Evolutionary conservation across 305 asterid genomes (phyloP), one percentile per base, ranked within the genome.

Genomic region (Solanum aculeatissimum): DNA sequence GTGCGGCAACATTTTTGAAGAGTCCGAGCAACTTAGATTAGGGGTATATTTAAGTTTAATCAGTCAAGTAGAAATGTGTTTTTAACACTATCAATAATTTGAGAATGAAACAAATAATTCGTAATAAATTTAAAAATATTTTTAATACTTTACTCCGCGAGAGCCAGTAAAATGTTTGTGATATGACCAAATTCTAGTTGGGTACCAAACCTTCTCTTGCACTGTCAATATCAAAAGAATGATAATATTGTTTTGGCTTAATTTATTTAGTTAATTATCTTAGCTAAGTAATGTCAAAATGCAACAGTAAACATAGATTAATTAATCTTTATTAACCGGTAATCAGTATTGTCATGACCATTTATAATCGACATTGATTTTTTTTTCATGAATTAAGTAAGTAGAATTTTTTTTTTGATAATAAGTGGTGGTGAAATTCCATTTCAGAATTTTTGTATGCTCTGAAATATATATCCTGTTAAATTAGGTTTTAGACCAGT

Each of bases 191-290:
- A 75, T 49, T 62, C 63, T 75, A 49, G 60, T 54, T 27, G 7
- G 45, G 43, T 75, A 16, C 43, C 82, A 27, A 77, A 77, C 45
- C 16, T 49, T 77, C 27, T 77, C 82, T 25, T 74, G 45, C 18
- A 77, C 45, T 77, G 63, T 77, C 82, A 75, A 27, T 75, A 75
- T 75, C 82, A 75, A 27, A 9, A 25, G 63, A 75, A 42, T 14
- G n/a, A 2, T 32, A 68, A 68, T 4, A 1, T 32, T 74, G 23
- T 25, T 2, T 45, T 25, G 12, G 21, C 40, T 3, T 51, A 75
- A 74, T 16, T 49, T 49, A 35, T 5, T 35, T 35, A 35, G 40
- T 35, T 35, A 23, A 4, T 75, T 49, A 9, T 16, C 9, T 49
- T 25, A 25, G 42, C 62, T 75, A 13, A 27, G 63, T 49, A 49